A percentile compares a stretch with the other conserved stretches of the same genome.
Evolutionary conservation across 805 yeast genomes (phyloP).

Genomic region (Candida vartiovaarae): DNA sequence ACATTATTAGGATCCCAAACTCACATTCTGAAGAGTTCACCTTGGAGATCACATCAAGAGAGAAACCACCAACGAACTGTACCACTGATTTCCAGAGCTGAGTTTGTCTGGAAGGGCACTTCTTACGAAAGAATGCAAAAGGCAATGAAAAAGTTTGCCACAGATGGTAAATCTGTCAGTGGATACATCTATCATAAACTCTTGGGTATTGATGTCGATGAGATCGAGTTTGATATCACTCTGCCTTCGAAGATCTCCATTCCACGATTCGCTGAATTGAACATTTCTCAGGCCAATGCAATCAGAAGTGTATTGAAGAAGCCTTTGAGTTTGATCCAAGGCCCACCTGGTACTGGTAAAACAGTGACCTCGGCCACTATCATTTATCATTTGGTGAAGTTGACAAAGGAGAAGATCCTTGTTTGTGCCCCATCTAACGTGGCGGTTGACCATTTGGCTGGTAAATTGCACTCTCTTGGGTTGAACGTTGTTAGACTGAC

Average conservation of each 20-base stretch:
- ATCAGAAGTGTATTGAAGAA: conserved; percentile 58
- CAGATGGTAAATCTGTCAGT: conserved; percentile 59
- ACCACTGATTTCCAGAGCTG: conserved; percentile 70
- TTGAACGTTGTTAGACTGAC: conserved; percentile 70
- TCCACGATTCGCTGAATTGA: conserved; percentile 62
- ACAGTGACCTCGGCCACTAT: conserved; percentile 91
- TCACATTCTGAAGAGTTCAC: conserved; percentile 62
- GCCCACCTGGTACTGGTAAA: conserved; percentile 97
- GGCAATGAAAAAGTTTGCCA: conserved; percentile 68
- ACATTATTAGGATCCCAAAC: conserved; percentile 63
- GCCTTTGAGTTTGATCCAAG: conserved; percentile 81
- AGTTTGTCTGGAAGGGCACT: conserved; percentile 84
- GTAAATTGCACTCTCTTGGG: conserved; percentile 62
- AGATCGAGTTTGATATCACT: conserved; percentile 52
- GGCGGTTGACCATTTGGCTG: conserved; percentile 87
- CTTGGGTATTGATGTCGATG: conserved; percentile 71
- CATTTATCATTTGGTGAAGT: conserved; percentile 62
- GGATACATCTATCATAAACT: conserved; percentile 70
- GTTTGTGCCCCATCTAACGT: conserved; percentile 96
- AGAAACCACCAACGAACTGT: conserved; percentile 50
- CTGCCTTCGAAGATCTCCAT: conserved; percentile 57
- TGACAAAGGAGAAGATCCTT: conserved; percentile 57
- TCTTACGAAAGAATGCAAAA: conserved; percentile 79
- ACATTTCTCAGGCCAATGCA: conserved; percentile 74
- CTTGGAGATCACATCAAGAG: conserved; percentile 49